Conservation (phyloP, 225 moss, liverwort and hornwort species). For the Sphagnum tenellum region DNA sequence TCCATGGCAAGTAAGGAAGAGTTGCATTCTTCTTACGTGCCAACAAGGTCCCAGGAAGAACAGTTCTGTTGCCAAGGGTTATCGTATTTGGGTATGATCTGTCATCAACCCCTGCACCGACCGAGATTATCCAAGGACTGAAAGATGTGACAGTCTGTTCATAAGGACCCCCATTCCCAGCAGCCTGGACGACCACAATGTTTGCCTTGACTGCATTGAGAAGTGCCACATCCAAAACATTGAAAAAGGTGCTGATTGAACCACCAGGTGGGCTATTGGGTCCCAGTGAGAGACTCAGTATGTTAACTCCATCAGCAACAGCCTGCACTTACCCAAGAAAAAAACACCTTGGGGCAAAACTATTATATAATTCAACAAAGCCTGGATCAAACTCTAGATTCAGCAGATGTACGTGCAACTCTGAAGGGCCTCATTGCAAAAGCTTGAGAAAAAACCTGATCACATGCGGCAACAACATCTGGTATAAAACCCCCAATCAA, state of each 20-base stretch:
- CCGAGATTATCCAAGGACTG: constrained; percentile 70
- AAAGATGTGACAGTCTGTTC: constrained; percentile 64
- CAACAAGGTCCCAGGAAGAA: constrained; percentile 23
- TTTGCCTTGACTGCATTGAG: constrained; percentile 68
- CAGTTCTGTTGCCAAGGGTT: constrained; percentile 31
- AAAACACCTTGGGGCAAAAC: too few relatives aligned
- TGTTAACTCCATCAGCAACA: constrained; percentile 66
- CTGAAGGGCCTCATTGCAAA: too few relatives aligned
- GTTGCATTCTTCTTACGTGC: constrained; percentile 13
- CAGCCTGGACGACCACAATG: constrained; percentile 66
- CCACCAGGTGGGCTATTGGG: constrained; percentile 41
- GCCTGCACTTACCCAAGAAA: constrained; percentile 25
- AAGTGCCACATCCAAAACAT: constrained; percentile 62
- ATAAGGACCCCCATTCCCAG: constrained; percentile 68
- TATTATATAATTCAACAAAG: too few relatives aligned
- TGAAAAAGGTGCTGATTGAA: constrained; percentile 57
- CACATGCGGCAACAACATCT: too few relatives aligned
- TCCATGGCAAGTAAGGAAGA: too few relatives aligned
- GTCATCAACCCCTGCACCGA: constrained; percentile 69
- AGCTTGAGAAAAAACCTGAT: too few relatives aligned
- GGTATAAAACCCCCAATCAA: too few relatives aligned
- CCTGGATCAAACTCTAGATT: too few relatives aligned
- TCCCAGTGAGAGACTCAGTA: constrained; percentile 64
- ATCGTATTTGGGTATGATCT: constrained; percentile 42
- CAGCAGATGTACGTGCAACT: too few relatives aligned